phyloP scores from a whole-genome alignment of 768 basidiomycete genomes.

The Rhodosporidiobolus sp. region DNA sequence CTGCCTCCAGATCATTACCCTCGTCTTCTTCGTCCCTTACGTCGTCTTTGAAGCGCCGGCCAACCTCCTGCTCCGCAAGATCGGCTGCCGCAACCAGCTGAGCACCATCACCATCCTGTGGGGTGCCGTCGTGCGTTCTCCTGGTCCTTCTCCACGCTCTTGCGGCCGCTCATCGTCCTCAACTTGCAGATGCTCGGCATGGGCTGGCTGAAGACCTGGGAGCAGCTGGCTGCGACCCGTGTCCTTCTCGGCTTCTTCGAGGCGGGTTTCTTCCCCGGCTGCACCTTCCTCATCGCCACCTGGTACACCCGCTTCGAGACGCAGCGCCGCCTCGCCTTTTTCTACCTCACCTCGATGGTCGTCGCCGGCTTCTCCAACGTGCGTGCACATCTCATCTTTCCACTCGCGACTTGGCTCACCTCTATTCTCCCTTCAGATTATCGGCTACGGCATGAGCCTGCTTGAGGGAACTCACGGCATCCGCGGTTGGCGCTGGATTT shows the following conservation, averaged over 20 bases:
- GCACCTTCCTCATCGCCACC: constrained; percentile 26
- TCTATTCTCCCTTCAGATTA: neutral
- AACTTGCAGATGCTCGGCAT: constrained; percentile 43
- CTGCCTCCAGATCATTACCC: neutral
- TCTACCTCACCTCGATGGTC: constrained; percentile 47
- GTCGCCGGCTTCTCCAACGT: constrained; percentile 46
- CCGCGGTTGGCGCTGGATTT: constrained; percentile 40
- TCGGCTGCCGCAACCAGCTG: constrained; percentile 38
- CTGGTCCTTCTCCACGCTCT: too few relatives aligned
- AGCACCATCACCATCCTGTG: constrained; percentile 34
- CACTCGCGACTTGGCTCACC: neutral
- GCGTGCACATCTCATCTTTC: neutral
- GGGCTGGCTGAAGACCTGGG: constrained; percentile 45
- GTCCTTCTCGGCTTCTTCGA: constrained; percentile 46
- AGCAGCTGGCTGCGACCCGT: constrained; percentile 44
- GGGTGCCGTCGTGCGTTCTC: constrained; percentile 23
- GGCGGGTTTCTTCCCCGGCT: constrained; percentile 22
- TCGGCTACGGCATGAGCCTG: constrained; percentile 27
- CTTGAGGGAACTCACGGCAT: constrained; percentile 34
- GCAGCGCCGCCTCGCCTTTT: constrained; percentile 42
- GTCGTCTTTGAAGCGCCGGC: constrained; percentile 43
- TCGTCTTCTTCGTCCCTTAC: constrained; percentile 45
- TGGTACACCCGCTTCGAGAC: constrained; percentile 48
- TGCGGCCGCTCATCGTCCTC: neutral
- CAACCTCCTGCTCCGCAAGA: constrained; percentile 44